phyloP scores from a whole-genome alignment of 2,329 filamentous ascomycete species.

The Fusarium vanettenii region DNA sequence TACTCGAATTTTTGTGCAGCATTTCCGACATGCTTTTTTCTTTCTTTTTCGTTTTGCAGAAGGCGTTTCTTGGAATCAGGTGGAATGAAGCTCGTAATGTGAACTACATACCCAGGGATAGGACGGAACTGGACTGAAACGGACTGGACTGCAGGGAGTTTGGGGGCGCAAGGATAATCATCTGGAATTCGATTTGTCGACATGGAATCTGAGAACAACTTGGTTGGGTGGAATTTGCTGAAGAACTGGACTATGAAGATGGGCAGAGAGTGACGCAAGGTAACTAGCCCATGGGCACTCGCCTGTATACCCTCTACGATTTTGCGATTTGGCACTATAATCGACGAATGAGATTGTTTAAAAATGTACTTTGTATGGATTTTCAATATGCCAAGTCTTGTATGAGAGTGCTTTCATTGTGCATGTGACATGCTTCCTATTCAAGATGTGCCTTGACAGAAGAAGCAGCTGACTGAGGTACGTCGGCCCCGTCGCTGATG shows the following conservation, averaged over 20 bases:
- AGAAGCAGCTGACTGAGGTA: neutral
- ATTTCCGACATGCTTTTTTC: neutral
- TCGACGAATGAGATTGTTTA: constrained; percentile 22
- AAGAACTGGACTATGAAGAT: constrained; percentile 22
- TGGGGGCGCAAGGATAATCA: constrained; percentile 42
- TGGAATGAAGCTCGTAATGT: constrained; percentile 34
- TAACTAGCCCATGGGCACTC: constrained; percentile 11
- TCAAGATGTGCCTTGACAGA: constrained; percentile 38
- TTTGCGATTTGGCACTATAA: constrained; percentile 26
- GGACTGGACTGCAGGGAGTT: constrained; percentile 37
- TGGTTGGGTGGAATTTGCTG: constrained; percentile 25
- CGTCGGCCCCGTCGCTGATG: constrained; percentile 68
- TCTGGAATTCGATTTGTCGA: constrained; percentile 22
- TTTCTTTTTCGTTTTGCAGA: constrained; percentile 20
- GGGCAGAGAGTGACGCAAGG: constrained; percentile 16
- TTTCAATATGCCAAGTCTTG: neutral
- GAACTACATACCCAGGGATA: constrained; percentile 42
- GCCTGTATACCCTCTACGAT: constrained; percentile 39
- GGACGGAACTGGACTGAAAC: constrained; percentile 2
- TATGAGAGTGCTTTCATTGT: neutral
- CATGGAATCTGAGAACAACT: constrained; percentile 27
- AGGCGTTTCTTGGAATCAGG: constrained; percentile 36
- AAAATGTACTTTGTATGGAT: neutral
- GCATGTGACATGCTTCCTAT: constrained; percentile 5
- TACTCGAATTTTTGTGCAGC: neutral